A percentile compares a stretch with the other conserved stretches of the same genome.
These are phyloP conservation scores for Phaeotremella fagi DNA, from an alignment of 768 basidiomycete genomes.

Conservation along the genomic window DNA sequence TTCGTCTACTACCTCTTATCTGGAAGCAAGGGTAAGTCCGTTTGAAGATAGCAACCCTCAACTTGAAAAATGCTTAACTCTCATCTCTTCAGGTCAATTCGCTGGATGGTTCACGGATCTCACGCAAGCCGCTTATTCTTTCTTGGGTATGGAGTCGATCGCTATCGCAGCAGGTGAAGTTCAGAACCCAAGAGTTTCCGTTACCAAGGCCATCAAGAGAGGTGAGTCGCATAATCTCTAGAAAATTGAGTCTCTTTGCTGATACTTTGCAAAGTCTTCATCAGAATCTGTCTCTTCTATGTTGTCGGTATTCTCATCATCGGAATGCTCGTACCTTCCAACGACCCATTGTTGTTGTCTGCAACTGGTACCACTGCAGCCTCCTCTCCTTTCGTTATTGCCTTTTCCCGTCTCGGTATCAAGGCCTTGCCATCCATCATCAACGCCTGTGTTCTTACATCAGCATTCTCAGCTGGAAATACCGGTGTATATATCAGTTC, in stretches of 20 bases:
- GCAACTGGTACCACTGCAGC: constrained; percentile 42
- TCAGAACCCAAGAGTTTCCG: constrained; percentile 27
- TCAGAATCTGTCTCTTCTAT: constrained; percentile 35
- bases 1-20: constrained; percentile 13
- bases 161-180: constrained; percentile 33
- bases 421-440: constrained; percentile 40
- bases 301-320: constrained; percentile 39
- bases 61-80: too few species aligned
- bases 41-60: too few species aligned
- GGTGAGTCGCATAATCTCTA: too few species aligned
- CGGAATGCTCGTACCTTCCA: constrained; percentile 42
- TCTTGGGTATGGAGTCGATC: constrained; percentile 18
- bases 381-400: constrained; percentile 48
- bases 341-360: constrained; percentile 29
- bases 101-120: constrained; percentile 26
- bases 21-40: too few species aligned
- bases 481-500: constrained; percentile 16
- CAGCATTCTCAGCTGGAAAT: constrained; percentile 26
- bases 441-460: constrained; percentile 44
- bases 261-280: too few species aligned
- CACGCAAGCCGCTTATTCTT: constrained; percentile 23
- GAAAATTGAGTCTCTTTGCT: too few species aligned
- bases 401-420: constrained; percentile 44
- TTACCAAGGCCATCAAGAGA: constrained; percentile 24
- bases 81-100: constrained; percentile 25